Evolutionary conservation across 2,329 filamentous ascomycete species (phyloP).

Genomic region (Xylariaceae sp.): DNA sequence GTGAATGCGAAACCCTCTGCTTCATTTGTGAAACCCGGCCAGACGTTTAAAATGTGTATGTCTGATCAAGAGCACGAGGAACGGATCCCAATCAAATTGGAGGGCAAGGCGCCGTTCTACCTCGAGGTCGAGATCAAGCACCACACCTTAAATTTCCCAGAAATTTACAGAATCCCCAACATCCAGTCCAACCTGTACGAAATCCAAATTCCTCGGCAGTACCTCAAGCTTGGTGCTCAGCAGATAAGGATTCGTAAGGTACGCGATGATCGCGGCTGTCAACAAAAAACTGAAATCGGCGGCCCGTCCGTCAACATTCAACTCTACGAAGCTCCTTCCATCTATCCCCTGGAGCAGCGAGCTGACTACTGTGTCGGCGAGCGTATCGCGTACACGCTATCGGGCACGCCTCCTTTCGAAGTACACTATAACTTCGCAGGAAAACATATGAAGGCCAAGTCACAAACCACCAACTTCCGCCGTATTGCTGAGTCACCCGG

Average conservation of each 20-base stretch:
- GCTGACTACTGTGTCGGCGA: conserved; percentile 95
- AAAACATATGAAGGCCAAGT: conserved; percentile 75
- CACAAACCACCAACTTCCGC: conserved; percentile 80
- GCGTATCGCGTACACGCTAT: conserved; percentile 87
- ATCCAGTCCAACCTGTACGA: conserved; percentile 75
- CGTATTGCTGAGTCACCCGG: conserved; percentile 92
- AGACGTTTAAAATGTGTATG: conserved; percentile 94
- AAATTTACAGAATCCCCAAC: conserved; percentile 79
- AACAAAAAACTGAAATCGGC: conserved; percentile 71
- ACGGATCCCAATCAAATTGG: conserved; percentile 81
- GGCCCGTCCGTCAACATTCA: conserved; percentile 84
- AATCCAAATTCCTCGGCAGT: conserved; percentile 81
- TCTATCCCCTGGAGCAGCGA: conserved; percentile 82
- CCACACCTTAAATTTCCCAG: conserved; percentile 76
- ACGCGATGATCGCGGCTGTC: conserved; percentile 83
- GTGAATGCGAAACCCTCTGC: conserved; percentile 85
- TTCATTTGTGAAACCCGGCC: conserved; percentile 80
- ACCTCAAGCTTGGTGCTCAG: conserved; percentile 86
- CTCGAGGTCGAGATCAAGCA: conserved; percentile 94
- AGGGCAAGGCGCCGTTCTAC: conserved; percentile 83
- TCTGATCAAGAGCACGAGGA: conserved; percentile 82
- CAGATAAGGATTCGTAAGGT: conserved; percentile 88
- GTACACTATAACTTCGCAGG: conserved; percentile 90
- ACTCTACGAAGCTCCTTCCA: conserved; percentile 89
- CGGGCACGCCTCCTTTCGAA: conserved; percentile 88